These are phyloP conservation scores for Cyclotella baltica DNA, from an alignment of 108 stramenopile genomes.

Conservation along the genomic window DNA sequence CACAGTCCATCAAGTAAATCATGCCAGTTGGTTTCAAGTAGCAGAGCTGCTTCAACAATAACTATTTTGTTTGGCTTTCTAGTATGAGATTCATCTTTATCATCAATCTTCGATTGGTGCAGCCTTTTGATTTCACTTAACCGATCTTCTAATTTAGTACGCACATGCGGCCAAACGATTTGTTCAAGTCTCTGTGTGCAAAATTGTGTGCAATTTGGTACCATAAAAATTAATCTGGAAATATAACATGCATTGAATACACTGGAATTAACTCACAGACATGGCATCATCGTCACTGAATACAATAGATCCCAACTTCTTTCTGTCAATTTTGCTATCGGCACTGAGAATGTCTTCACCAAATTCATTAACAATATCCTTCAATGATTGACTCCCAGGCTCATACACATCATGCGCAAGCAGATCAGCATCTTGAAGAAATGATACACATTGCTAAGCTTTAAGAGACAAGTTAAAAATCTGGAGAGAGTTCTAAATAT, in stretches of 20 bases:
- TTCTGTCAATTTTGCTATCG: constrained; percentile 61
- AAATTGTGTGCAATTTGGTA: not conserved
- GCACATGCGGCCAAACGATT: constrained; percentile 88
- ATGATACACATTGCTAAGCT: not conserved
- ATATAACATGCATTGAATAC: not conserved
- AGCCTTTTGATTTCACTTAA: constrained; percentile 52
- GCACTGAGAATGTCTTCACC: constrained; percentile 60
- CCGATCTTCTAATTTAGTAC: constrained; percentile 50
- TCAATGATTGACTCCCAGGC: constrained; percentile 65
- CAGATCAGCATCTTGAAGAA: constrained; percentile 69
- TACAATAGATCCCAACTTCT: constrained; percentile 78
- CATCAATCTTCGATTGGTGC: not conserved
- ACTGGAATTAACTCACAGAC: constrained; percentile 56
- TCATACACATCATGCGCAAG: constrained; percentile 78
- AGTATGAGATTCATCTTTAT: constrained; percentile 9
- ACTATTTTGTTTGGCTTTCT: constrained; percentile 36
- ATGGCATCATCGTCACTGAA: constrained; percentile 70
- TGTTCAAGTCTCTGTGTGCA: constrained; percentile 61
- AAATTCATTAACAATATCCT: constrained; percentile 67
- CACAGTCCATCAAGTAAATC: constrained; percentile 84
- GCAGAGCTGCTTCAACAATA: constrained; percentile 82
- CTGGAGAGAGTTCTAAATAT: not conserved
- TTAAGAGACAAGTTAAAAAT: constrained; percentile 1
- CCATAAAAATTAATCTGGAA: not conserved
- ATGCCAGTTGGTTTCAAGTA: constrained; percentile 82